Conservation (phyloP, 495 filamentous ascomycete genomes). For the Paragyromitra xinjiangensis region DNA sequence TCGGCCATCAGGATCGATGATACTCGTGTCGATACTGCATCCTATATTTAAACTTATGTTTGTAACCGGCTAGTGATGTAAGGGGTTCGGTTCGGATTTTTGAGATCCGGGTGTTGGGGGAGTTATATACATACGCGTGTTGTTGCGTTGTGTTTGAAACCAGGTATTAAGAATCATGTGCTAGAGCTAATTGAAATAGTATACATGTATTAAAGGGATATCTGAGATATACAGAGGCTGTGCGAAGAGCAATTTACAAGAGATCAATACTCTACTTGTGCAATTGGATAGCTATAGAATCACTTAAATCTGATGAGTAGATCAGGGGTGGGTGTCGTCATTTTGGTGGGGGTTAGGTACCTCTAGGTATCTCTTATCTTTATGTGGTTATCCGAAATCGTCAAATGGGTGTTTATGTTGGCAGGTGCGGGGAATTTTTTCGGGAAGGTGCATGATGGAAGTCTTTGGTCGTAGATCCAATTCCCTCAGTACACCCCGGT, state of each 20-base stretch:
- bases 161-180: background rate
- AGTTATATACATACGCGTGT: background rate
- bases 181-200: background rate
- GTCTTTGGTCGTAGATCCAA: no score
- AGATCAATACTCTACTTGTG: background rate
- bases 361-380: no score
- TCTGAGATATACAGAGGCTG: background rate
- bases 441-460: no score
- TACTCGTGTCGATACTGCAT: background rate
- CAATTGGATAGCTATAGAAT: background rate
- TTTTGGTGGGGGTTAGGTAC: background rate
- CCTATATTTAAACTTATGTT: background rate
- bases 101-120: no score
- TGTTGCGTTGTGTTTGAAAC: background rate
- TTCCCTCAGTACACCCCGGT: no score
- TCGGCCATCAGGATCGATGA: background rate
- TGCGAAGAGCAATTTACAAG: background rate
- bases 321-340: background rate
- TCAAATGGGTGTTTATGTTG: background rate
- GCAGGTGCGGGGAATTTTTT: no score
- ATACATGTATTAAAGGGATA: background rate
- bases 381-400: background rate
- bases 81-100: background rate
- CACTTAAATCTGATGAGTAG: background rate
- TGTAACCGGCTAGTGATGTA: background rate